Conservation (phyloP, 345 rosid species). For the Sisymbrium irio region DNA sequence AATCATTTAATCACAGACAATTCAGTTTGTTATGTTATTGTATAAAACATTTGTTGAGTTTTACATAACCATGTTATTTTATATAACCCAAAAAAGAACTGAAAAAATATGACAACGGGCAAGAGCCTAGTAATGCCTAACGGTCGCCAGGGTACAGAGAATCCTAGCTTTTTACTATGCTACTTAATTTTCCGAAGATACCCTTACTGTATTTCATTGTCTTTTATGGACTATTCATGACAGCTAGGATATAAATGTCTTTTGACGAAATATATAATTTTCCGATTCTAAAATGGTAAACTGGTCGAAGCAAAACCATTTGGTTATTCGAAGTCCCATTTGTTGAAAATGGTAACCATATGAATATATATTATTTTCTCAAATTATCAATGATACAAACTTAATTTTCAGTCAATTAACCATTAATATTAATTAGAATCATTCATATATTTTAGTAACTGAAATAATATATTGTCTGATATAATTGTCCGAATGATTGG, state of each 20-base stretch:
- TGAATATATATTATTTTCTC: too few species aligned
- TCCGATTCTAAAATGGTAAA: not conserved
- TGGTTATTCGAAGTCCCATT: not conserved
- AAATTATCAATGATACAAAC: too few species aligned
- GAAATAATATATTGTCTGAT: too few species aligned
- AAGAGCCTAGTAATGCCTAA: conserved; percentile 14
- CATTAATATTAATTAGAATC: too few species aligned
- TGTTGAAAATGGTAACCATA: not conserved
- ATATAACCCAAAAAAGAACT: not conserved
- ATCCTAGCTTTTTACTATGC: conserved; percentile 12
- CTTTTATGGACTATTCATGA: not conserved
- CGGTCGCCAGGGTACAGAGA: conserved; percentile 18
- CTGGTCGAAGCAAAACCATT: not conserved
- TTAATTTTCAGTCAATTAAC: too few species aligned
- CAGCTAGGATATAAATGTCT: conserved; percentile 16
- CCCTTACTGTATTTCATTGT: not conserved
- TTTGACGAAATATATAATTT: not conserved
- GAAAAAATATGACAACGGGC: not conserved
- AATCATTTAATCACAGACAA: not conserved
- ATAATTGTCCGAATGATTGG: not conserved
- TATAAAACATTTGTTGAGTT: not conserved
- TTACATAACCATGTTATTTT: not conserved
- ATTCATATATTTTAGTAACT: too few species aligned
- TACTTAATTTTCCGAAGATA: not conserved
- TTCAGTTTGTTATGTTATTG: not conserved